Conservation (phyloP, 129 eudicot genomes). For the Chrysanthemum seticuspe region DNA sequence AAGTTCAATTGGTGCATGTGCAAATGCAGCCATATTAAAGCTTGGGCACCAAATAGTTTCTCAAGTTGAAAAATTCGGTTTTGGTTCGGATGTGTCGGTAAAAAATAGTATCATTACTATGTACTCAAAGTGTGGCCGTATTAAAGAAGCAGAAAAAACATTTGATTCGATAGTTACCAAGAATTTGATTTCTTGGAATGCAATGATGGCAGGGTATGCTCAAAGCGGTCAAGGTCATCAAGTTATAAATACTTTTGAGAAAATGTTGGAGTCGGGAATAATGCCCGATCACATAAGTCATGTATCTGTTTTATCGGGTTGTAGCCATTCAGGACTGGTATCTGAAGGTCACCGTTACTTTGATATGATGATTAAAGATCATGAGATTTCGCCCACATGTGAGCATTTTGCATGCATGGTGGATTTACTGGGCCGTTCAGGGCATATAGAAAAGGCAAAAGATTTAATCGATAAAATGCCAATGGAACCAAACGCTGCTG, state of each 20-base stretch:
- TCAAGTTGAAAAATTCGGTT: conserved; percentile 49
- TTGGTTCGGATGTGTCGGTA: conserved; percentile 36
- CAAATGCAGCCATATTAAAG: conserved; percentile 39
- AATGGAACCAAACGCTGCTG: conserved; percentile 44
- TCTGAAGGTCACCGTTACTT: conserved; percentile 48
- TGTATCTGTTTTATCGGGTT: conserved; percentile 51
- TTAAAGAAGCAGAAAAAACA: conserved; percentile 36
- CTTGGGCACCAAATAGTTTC: conserved; percentile 49
- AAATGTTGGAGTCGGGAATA: conserved; percentile 36
- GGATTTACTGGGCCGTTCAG: conserved; percentile 55
- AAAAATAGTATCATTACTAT: conserved; percentile 42
- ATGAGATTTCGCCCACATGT: conserved; percentile 31
- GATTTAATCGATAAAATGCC: conserved; percentile 45
- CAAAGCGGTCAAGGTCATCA: conserved; percentile 45
- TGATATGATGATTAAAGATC: conserved; percentile 34
- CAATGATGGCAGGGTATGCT: conserved; percentile 55
- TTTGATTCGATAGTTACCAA: conserved; percentile 43
- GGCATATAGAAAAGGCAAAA: conserved; percentile 46
- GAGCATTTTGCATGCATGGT: conserved; percentile 61
- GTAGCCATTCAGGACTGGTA: conserved; percentile 55
- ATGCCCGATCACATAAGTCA: conserved; percentile 47
- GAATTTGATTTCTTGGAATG: conserved; percentile 57
- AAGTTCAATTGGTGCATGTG: conserved; percentile 40
- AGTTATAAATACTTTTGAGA: conserved; percentile 41
- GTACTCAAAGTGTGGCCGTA: conserved; percentile 53